Evolutionary conservation across 2,329 filamentous ascomycete genomes (phyloP).

Genomic region (Alternaria arbusti): DNA sequence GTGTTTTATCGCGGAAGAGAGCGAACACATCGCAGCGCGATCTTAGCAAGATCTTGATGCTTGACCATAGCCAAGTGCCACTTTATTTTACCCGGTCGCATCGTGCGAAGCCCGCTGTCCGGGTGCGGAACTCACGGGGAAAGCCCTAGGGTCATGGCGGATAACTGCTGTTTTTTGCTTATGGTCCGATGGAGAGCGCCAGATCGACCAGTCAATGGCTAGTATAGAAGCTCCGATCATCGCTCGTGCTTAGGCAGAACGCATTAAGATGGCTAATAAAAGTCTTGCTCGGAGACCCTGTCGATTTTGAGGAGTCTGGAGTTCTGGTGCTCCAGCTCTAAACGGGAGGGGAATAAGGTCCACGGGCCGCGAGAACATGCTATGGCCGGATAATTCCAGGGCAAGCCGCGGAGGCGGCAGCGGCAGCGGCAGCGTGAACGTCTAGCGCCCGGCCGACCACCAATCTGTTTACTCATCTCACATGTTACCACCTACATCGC

Average conservation of each 20-base stretch:
- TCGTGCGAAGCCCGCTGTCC: neutral
- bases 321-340: neutral
- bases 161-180: constrained; percentile 1
- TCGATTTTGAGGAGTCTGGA: neutral
- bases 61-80: neutral
- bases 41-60: neutral
- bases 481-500: constrained; percentile 2
- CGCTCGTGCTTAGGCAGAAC: neutral
- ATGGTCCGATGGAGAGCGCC: constrained; percentile 1
- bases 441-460: constrained; percentile 4
- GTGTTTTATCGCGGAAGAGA: neutral
- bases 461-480: constrained; percentile 1
- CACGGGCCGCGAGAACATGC: constrained; percentile 5
- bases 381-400: constrained; percentile 9
- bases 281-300: neutral
- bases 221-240: neutral
- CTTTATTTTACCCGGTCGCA: constrained; percentile 9
- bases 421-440: neutral
- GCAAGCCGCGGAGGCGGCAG: constrained; percentile 1
- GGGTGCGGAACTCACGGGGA: neutral
- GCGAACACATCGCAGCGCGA: neutral
- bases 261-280: neutral
- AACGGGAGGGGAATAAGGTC: constrained; percentile 5
- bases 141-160: neutral
- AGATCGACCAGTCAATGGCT: neutral